These are phyloP conservation scores for Rozella allomycis DNA, from an alignment of 371 early-diverging fungal genomes.

Conservation along the genomic window DNA sequence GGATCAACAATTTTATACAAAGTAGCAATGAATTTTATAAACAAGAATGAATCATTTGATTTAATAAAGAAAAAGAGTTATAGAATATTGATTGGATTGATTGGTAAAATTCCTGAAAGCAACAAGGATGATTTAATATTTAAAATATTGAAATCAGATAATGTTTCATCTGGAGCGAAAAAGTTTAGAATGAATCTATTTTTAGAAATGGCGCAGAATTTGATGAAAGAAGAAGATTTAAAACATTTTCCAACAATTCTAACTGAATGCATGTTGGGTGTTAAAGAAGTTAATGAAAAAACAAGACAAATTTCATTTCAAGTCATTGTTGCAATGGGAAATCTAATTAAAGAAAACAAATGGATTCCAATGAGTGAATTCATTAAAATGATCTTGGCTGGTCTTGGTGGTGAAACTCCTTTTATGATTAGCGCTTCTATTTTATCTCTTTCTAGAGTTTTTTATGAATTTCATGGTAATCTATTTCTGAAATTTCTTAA, in stretches of 20 bases:
- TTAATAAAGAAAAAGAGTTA: no score
- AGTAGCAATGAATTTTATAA: no score
- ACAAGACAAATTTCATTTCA: conserved; percentile 61
- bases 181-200: no score
- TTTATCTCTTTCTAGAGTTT: conserved; percentile 48
- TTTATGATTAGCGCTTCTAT: conserved; percentile 84
- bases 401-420: conserved; percentile 70
- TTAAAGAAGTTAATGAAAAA: conserved; percentile 81
- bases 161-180: no score
- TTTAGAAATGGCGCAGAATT: no score
- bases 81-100: no score
- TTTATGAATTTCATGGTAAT: conserved; percentile 63
- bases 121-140: no score
- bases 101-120: no score
- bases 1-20: no score
- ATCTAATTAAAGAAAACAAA: conserved; percentile 19
- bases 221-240: background rate
- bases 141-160: no score
- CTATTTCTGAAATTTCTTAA: background rate
- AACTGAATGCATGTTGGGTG: conserved; percentile 70
- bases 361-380: conserved; percentile 18
- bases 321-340: conserved; percentile 55
- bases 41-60: no score
- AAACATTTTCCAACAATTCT: conserved; percentile 55
- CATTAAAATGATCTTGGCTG: conserved; percentile 66